Evolutionary conservation across 2,329 filamentous ascomycete genomes (phyloP).

Genomic region (Calcarisporium arbuscula): DNA sequence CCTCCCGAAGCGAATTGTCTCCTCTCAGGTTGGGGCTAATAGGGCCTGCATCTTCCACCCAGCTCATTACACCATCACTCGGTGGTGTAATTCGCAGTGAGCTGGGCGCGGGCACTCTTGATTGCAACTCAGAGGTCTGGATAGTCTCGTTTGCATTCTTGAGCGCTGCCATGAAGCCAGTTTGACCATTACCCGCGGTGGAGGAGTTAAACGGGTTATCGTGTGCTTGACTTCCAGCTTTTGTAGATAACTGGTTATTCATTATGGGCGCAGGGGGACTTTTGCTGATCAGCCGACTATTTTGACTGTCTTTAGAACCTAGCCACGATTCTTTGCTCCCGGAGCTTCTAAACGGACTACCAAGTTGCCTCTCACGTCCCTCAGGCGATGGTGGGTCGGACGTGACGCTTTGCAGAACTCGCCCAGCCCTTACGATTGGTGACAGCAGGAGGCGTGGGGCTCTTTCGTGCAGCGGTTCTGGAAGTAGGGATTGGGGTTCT

Average conservation of each 20-base stretch:
- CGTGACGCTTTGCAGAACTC: conserved; percentile 50
- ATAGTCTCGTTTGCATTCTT: too few species aligned
- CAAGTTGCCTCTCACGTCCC: conserved; percentile 41
- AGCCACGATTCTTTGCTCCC: conserved; percentile 27
- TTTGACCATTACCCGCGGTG: conserved; percentile 19
- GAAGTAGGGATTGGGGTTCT: conserved; percentile 23
- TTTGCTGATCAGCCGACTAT: conserved; percentile 17
- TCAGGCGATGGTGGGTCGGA: conserved; percentile 53
- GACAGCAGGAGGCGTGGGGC: conserved; percentile 41
- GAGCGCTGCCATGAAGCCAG: conserved; percentile 28
- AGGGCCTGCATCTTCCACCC: conserved; percentile 32
- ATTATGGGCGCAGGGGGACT: conserved; percentile 21
- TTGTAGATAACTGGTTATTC: conserved; percentile 9
- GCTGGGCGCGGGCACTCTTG: conserved; percentile 22
- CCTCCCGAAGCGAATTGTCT: conserved; percentile 26
- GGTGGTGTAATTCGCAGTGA: conserved; percentile 24
- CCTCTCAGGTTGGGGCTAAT: conserved; percentile 29
- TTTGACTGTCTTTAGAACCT: conserved; percentile 19
- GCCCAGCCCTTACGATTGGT: conserved; percentile 52
- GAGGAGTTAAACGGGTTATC: conserved; percentile 24
- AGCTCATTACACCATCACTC: conserved; percentile 36
- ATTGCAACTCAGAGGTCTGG: too few species aligned
- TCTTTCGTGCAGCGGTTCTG: conserved; percentile 21
- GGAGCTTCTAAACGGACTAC: conserved; percentile 48
- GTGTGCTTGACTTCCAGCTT: conserved; percentile 11